A percentile compares a stretch with the other conserved stretches of the same genome.
Evolutionary conservation across 768 basidiomycete genomes (phyloP).

Genomic region (Boletellus ananas): DNA sequence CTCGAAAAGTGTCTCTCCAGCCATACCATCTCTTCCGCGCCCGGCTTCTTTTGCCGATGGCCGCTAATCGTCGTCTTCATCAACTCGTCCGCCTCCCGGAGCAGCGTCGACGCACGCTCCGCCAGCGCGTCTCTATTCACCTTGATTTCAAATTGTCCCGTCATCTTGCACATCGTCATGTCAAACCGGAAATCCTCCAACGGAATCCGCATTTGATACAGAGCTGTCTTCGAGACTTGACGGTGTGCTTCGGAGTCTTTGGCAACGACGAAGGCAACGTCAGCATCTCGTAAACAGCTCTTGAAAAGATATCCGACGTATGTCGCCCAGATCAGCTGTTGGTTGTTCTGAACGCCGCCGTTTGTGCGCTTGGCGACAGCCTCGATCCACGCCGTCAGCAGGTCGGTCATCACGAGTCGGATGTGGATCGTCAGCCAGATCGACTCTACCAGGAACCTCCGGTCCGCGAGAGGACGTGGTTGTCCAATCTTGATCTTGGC

Average conservation of each 20-base stretch:
- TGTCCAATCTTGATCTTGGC: conserved; percentile 54
- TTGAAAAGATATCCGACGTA: conserved; percentile 46
- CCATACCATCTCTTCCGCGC: conserved; percentile 34
- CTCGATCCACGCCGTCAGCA: conserved; percentile 42
- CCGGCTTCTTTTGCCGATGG: conserved; percentile 26
- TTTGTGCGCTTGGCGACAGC: conserved; percentile 22
- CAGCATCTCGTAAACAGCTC: conserved; percentile 45
- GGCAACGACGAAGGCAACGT: conserved; percentile 45
- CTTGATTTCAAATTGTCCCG: conserved; percentile 12
- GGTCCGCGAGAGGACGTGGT: conserved; percentile 54
- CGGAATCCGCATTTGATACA: conserved; percentile 42
- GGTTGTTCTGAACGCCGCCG: conserved; percentile 12
- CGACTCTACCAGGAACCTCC: conserved; percentile 58
- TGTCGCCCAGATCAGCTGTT: conserved; percentile 43
- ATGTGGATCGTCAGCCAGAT: conserved; percentile 52
- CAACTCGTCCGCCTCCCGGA: conserved; percentile 1
- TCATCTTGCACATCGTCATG: conserved; percentile 31
- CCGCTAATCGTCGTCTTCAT: conserved; percentile 3
- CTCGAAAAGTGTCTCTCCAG: conserved; percentile 39
- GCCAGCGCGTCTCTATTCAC: conserved; percentile 19
- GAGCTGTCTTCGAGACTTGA: conserved; percentile 44
- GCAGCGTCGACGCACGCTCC: conserved; percentile 15
- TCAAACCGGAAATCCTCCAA: conserved; percentile 52
- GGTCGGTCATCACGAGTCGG: conserved; percentile 46
- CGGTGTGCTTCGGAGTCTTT: conserved; percentile 48